phyloP scores from a whole-genome alignment of 495 filamentous ascomycete genomes.

The Penicillium tannophilum region DNA sequence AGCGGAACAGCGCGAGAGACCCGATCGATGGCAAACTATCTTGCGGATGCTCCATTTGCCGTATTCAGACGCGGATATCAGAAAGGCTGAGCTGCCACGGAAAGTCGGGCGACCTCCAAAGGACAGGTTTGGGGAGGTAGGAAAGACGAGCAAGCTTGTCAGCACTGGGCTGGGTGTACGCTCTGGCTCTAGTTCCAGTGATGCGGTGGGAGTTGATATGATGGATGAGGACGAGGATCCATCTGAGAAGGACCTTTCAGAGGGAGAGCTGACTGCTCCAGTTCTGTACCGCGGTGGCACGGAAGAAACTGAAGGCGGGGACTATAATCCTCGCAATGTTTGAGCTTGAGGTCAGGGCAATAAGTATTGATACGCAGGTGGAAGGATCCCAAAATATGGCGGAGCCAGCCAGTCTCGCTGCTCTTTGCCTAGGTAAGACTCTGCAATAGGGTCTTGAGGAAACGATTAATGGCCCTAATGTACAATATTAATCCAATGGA shows the following conservation, averaged over 20 bases:
- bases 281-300: slow-evolving; percentile 14
- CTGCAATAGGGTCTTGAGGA: not conserved
- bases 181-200: not conserved
- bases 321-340: slow-evolving; percentile 4
- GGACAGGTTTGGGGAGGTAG: slow-evolving; percentile 32
- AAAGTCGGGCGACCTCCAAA: slow-evolving; percentile 24
- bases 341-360: not conserved
- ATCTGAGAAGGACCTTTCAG: slow-evolving; percentile 15
- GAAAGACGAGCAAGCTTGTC: slow-evolving; percentile 40
- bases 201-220: slow-evolving; percentile 8
- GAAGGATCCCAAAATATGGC: not conserved
- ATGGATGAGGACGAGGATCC: slow-evolving; percentile 3
- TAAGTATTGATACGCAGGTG: not conserved
- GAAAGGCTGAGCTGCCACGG: not conserved
- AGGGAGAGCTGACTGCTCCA: slow-evolving; percentile 3
- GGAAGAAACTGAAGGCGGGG: slow-evolving; percentile 5
- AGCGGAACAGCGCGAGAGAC: slow-evolving; percentile 41
- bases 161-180: slow-evolving; percentile 27
- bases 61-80: slow-evolving; percentile 6
- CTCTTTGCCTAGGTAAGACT: not conserved
- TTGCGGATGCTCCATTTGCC: slow-evolving; percentile 44
- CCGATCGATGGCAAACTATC: slow-evolving; percentile 46
- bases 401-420: not conserved
- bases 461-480: not conserved
- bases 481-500: not conserved